Evolutionary conservation across 2,329 filamentous ascomycete genomes (phyloP).

Genomic region (Decorospora gaudefroyi): DNA sequence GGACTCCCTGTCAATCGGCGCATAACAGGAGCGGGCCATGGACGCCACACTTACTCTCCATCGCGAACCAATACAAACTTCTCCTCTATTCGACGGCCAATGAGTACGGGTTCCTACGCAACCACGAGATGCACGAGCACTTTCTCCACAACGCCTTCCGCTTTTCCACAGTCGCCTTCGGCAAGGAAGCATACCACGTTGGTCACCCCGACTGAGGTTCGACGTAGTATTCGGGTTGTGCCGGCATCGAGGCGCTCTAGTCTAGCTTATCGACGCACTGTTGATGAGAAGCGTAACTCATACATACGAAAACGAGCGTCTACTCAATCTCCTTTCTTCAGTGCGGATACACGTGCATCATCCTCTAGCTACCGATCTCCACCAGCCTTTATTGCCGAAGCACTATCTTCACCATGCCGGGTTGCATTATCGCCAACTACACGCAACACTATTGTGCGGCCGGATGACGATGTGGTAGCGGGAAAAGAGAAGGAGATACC

Average conservation of each 20-base stretch:
- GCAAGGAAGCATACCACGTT: constrained; percentile 29
- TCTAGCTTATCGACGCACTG: constrained; percentile 43
- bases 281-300: constrained; percentile 50
- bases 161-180: constrained; percentile 44
- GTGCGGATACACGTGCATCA: constrained; percentile 39
- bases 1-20: constrained; percentile 41
- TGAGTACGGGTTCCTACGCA: constrained; percentile 45
- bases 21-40: constrained; percentile 40
- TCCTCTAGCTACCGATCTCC: constrained; percentile 38
- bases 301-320: constrained; percentile 51
- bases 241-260: constrained; percentile 40
- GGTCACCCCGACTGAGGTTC: constrained; percentile 41
- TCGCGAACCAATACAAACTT: constrained; percentile 36
- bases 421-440: constrained; percentile 12
- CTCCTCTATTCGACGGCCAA: constrained; percentile 31
- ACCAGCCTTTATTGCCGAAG: constrained; percentile 24
- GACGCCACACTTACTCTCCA: constrained; percentile 34
- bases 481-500: constrained; percentile 22
- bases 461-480: constrained; percentile 23
- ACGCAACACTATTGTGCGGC: constrained; percentile 24
- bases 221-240: constrained; percentile 50
- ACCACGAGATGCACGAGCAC: constrained; percentile 47
- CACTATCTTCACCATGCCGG: constrained; percentile 10
- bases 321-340: constrained; percentile 49
- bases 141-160: constrained; percentile 47